These are phyloP conservation scores for Solidago caesia DNA, from an alignment of 129 eudicot species.

Conservation along the genomic window DNA sequence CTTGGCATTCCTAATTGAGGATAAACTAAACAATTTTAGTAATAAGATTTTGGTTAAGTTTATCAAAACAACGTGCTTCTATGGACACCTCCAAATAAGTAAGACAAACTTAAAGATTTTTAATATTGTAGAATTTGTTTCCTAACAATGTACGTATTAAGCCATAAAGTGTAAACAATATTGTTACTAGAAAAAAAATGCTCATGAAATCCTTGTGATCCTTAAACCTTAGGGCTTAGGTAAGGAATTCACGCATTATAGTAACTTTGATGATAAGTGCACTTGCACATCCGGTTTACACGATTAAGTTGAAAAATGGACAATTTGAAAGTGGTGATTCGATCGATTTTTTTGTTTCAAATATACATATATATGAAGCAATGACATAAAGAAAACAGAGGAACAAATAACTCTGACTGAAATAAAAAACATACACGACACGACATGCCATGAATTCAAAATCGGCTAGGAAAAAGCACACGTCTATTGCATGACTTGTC, in stretches of 20 bases:
- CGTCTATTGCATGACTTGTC: constrained; percentile 21
- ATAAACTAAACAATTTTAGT: too few relatives aligned
- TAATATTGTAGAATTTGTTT: too few relatives aligned
- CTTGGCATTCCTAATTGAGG: too few relatives aligned
- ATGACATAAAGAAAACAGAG: too few relatives aligned
- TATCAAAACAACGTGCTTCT: too few relatives aligned
- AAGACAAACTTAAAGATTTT: too few relatives aligned
- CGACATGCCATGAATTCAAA: constrained; percentile 19
- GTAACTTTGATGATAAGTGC: background rate
- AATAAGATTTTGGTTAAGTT: too few relatives aligned
- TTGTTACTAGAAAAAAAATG: constrained; percentile 6
- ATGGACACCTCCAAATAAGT: too few relatives aligned
- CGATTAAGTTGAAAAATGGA: background rate
- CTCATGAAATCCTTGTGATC: constrained; percentile 24
- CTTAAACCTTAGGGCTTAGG: constrained; percentile 13
- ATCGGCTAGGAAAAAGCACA: constrained; percentile 27
- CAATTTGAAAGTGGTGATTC: background rate
- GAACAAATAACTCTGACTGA: background rate
- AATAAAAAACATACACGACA: constrained; percentile 8
- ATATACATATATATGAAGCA: too few relatives aligned
- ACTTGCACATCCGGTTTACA: background rate
- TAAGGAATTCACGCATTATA: background rate
- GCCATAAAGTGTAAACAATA: background rate
- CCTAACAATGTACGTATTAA: background rate
- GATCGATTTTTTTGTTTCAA: too few relatives aligned